phyloP scores from a whole-genome alignment of 1,284 basidiomycete genomes.

The Coniophora puteana region DNA sequence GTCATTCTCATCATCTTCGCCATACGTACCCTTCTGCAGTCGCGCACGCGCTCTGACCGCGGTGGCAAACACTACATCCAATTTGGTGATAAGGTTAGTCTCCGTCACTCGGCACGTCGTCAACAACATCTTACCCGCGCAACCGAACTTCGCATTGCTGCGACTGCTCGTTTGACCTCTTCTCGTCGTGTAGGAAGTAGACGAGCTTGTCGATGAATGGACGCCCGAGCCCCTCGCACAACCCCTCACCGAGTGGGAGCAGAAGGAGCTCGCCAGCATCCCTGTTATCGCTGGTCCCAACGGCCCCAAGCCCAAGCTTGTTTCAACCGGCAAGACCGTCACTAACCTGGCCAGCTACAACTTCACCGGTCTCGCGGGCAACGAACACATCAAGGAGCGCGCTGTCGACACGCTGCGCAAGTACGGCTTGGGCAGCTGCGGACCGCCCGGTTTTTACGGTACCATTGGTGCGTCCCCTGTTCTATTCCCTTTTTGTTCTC shows the following conservation, averaged over 20 bases:
- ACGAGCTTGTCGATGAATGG: conserved; percentile 97
- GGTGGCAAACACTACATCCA: conserved; percentile 90
- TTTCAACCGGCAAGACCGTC: conserved; percentile 74
- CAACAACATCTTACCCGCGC: neutral
- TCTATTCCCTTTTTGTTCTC: no score
- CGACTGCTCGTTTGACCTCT: conserved; percentile 4
- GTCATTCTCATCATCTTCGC: conserved; percentile 88
- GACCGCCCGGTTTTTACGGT: conserved; percentile 97
- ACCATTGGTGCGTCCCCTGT: conserved; percentile 71
- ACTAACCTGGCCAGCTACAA: conserved; percentile 91
- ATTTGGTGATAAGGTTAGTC: conserved; percentile 80
- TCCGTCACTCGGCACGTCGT: conserved; percentile 1
- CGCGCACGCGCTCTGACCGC: conserved; percentile 83
- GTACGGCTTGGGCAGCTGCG: conserved; percentile 95
- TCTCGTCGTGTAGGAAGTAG: conserved; percentile 73
- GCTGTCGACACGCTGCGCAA: conserved; percentile 86
- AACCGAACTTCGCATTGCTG: conserved; percentile 1
- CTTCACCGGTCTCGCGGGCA: conserved; percentile 88
- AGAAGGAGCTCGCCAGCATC: conserved; percentile 67
- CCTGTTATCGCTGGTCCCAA: conserved; percentile 82
- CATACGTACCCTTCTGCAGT: conserved; percentile 85
- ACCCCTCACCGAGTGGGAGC: conserved; percentile 58
- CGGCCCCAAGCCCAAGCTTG: conserved; percentile 80
- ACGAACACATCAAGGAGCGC: conserved; percentile 83
- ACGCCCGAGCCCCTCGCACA: conserved; percentile 81